Evolutionary conservation across 2,329 filamentous ascomycete species (phyloP), one percentile per base, ranked within the genome.

Genomic region (Fusarium tanahbumbuense): DNA sequence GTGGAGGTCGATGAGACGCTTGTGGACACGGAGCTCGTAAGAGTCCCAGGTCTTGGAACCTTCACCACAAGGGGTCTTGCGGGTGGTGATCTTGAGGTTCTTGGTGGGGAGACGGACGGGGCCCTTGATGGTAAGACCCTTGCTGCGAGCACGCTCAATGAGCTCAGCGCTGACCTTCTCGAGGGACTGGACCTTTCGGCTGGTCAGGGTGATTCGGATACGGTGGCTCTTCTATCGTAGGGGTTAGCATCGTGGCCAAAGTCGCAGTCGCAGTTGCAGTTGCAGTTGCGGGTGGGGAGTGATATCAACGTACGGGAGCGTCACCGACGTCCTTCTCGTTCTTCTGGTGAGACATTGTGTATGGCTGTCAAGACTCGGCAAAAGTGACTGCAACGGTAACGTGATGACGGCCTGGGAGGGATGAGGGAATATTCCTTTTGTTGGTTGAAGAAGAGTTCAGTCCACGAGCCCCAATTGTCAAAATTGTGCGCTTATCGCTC

Each of bases 1-100:
- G 86, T 97, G 94, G 76, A 99, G 88, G 85, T 97, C 94, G 82
- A 98, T 98, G 81, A 98, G 89, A 78, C 94, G 92, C 92, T 98
- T 98, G 91, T 98, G 94, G 83, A 98, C 97, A 87, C 95, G 92
- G 94, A 99, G 97, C 92, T 99, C 95, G 85, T 88, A 99, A 84
- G 89, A 91, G 84, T 98, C 96, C 96, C 96, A 99, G 82, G 96
- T 99, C 93, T 99, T 99, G 85, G 92, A 97, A 87, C 96, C 96
- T 91, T 99, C 96, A 92, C 96, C 96, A 87, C 93, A 96, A 83
- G 96, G 96, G 75, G 96, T 98, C 92, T 99, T 99, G 82, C 96
- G 92, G 88, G 96, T 97, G 83, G 93, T 93, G 88, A 97, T 90
- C 89, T 96, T 93, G 80, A 98, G 90, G 83, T 90, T 93, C 92